Evolutionary conservation across 75 land plant species (phyloP).

Genomic region (Pinus albicaulis): DNA sequence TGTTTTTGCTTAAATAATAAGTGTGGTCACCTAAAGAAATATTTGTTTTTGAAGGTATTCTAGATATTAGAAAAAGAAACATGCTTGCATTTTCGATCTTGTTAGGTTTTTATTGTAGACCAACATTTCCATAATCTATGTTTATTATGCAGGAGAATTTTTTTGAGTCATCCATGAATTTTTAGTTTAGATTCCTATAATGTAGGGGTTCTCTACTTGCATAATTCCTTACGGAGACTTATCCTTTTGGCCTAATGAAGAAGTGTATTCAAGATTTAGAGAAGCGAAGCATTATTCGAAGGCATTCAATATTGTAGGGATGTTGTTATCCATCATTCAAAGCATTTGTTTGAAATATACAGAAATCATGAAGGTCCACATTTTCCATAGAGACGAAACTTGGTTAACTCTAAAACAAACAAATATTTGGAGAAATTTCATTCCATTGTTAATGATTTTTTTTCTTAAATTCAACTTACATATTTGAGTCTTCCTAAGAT

Average conservation of each 20-base stretch:
- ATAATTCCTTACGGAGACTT: constrained; percentile 41
- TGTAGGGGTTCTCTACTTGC: constrained; percentile 43
- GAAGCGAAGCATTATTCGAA: constrained; percentile 20
- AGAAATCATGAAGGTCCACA: constrained; percentile 42
- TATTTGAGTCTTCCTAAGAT: neutral
- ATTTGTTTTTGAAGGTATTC: too few species aligned
- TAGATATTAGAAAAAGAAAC: too few species aligned
- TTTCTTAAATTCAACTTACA: neutral
- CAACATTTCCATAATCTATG: too few species aligned
- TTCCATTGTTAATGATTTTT: neutral
- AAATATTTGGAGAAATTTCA: neutral
- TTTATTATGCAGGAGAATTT: too few species aligned
- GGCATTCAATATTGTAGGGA: constrained; percentile 24
- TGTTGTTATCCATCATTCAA: constrained; percentile 44
- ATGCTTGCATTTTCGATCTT: too few species aligned
- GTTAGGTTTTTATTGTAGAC: too few species aligned
- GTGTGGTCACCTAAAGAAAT: too few species aligned
- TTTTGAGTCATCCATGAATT: too few species aligned
- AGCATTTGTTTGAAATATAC: constrained; percentile 54
- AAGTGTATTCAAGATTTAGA: constrained; percentile 43
- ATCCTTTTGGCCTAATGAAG: constrained; percentile 30
- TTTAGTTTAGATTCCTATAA: neutral
- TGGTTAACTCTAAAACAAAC: neutral
- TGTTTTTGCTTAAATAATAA: too few species aligned
- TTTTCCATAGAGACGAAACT: neutral